Percentiles rank a stretch among this genome's conserved stretches.
phyloP scores from a whole-genome alignment of 371 early-diverging fungal species.

The Vairimorpha apis region DNA sequence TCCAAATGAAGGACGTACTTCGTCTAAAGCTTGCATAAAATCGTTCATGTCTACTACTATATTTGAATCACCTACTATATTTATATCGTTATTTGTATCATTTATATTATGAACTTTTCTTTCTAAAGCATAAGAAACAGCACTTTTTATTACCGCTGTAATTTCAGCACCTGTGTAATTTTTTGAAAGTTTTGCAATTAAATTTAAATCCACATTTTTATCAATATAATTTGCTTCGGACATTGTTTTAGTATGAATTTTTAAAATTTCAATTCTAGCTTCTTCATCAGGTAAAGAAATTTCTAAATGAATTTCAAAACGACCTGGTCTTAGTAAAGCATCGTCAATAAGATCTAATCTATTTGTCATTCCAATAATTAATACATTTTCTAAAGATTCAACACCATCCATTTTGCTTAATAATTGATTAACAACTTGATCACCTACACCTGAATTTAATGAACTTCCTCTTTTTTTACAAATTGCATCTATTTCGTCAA shows the following conservation, averaged over 20 bases:
- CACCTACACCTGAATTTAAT: conserved; percentile 88
- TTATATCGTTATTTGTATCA: conserved; percentile 60
- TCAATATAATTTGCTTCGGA: conserved; percentile 74
- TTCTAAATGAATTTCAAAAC: conserved; percentile 65
- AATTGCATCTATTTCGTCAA: conserved; percentile 98
- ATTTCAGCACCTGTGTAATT: conserved; percentile 99
- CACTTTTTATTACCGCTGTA: conserved; percentile 87
- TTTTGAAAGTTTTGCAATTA: conserved; percentile 82
- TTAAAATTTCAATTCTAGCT: conserved; percentile 73
- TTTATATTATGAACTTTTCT: conserved; percentile 73
- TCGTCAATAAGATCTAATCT: conserved; percentile 63
- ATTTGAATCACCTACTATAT: conserved; percentile 70
- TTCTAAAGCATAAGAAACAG: conserved; percentile 95
- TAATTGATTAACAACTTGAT: conserved; percentile 96
- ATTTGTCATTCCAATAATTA: conserved; percentile 65
- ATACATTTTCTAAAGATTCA: conserved; percentile 62
- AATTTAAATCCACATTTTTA: conserved; percentile 75
- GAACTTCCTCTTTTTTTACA: conserved; percentile 93
- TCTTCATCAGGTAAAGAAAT: conserved; percentile 68
- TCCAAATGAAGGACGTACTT: conserved; percentile 94
- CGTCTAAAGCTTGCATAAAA: conserved; percentile 83
- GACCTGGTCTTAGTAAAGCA: conserved; percentile 65
- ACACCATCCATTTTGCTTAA: conserved; percentile 73
- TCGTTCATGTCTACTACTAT: conserved; percentile 82
- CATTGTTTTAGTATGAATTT: conserved; percentile 78